These are phyloP conservation scores for Monosporozyma yasuniensis DNA, from an alignment of 805 yeast species.

Conservation along the genomic window DNA sequence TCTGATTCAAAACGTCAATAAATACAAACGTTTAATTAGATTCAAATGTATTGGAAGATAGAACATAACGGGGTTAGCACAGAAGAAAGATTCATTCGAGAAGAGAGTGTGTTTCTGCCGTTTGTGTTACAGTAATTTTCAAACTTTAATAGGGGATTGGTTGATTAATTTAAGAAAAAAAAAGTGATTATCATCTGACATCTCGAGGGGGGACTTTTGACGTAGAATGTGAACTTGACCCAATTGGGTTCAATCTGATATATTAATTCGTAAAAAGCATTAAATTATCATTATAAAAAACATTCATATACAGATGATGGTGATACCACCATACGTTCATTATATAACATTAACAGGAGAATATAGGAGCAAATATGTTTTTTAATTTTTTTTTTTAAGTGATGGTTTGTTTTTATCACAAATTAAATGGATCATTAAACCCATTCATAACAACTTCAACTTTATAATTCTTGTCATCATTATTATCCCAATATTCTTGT, in stretches of 20 bases:
- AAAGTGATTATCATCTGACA: background rate
- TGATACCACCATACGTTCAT: background rate
- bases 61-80: no score
- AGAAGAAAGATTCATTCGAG: no score
- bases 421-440: conserved; percentile 19
- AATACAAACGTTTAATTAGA: no score
- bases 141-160: no score
- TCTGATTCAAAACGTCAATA: no score
- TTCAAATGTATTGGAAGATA: no score
- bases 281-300: background rate
- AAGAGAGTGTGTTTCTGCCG: no score
- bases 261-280: background rate
- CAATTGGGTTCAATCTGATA: background rate
- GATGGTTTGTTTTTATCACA: no score
- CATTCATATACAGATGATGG: background rate
- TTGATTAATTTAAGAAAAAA: no score
- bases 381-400: no score
- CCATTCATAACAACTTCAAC: conserved; percentile 20
- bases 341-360: background rate
- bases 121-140: no score
- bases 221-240: no score
- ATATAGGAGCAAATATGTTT: background rate
- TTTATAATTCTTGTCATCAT: conserved; percentile 22
- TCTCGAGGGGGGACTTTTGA: background rate
- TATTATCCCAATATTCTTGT: conserved; percentile 28